Conservation (phyloP, 106 monocot genomes). For the Amphibolis antarctica region DNA sequence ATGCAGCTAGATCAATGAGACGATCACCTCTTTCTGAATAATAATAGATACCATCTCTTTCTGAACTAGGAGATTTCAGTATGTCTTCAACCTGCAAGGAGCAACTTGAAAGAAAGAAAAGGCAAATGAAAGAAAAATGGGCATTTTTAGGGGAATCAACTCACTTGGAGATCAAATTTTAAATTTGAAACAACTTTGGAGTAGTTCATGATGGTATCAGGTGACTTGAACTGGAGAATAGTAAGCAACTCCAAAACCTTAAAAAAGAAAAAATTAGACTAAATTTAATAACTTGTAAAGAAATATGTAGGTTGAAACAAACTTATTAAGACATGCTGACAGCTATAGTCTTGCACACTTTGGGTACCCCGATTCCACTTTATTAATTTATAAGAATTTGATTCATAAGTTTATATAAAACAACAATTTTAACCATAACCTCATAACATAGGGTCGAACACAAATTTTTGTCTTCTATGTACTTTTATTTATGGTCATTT, state of each 20-base stretch:
- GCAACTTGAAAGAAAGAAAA: constrained; percentile 4
- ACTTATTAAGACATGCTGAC: too few relatives aligned
- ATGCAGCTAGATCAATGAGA: constrained; percentile 76
- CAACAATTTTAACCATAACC: too few relatives aligned
- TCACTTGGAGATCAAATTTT: constrained; percentile 47
- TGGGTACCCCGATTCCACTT: too few relatives aligned
- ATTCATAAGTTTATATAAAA: too few relatives aligned
- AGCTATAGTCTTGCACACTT: too few relatives aligned
- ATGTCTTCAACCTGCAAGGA: constrained; percentile 67
- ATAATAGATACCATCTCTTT: constrained; percentile 75
- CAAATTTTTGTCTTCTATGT: too few relatives aligned
- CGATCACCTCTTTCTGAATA: constrained; percentile 89
- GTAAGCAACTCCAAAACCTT: constrained; percentile 77
- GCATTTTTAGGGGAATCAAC: background rate
- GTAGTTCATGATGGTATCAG: constrained; percentile 45
- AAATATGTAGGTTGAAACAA: too few relatives aligned
- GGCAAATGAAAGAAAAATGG: background rate
- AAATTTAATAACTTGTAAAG: background rate
- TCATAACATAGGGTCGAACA: too few relatives aligned
- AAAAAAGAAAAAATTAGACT: constrained; percentile 8
- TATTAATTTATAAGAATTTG: too few relatives aligned
- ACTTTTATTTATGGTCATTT: too few relatives aligned
- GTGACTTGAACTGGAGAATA: constrained; percentile 56
- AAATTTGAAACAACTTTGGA: constrained; percentile 37
- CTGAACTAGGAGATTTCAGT: constrained; percentile 55